A percentile compares a stretch with the other conserved stretches of the same genome.
phyloP scores from a whole-genome alignment of 352 stramenopile genomes.

The Pythium aphanidermatum region DNA sequence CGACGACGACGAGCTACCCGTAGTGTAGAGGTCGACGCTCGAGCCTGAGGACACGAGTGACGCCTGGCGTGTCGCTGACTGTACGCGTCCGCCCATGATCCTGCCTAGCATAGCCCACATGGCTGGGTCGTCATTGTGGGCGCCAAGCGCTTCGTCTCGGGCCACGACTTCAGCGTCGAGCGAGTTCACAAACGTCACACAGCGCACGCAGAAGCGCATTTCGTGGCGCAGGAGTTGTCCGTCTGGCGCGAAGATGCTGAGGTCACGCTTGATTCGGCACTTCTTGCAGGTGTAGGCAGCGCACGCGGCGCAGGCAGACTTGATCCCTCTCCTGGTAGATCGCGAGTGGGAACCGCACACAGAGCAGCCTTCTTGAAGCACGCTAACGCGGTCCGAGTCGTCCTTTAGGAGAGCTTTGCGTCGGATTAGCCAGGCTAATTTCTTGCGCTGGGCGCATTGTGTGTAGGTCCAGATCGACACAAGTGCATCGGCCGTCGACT shows the following conservation, averaged over 20 bases:
- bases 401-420: background rate
- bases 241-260: background rate
- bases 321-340: background rate
- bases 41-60: no score
- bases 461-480: constrained; percentile 24
- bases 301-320: constrained; percentile 3
- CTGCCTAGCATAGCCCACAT: no score
- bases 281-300: constrained; percentile 1
- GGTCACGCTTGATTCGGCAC: constrained; percentile 1
- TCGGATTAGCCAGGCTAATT: constrained; percentile 37
- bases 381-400: background rate
- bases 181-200: background rate
- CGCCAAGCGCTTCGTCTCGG: no score
- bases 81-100: no score
- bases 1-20: no score
- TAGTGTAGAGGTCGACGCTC: no score
- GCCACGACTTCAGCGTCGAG: constrained; percentile 1
- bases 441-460: constrained; percentile 47
- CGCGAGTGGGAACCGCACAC: constrained; percentile 1
- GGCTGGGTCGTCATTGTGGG: no score
- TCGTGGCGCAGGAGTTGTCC: background rate
- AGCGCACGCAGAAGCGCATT: constrained; percentile 8
- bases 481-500: constrained; percentile 31
- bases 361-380: background rate
- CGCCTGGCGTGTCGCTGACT: no score